Base-by-base conservation (phyloP, 345 rosid genomes). In the Noccaea caerulescens region DNA sequence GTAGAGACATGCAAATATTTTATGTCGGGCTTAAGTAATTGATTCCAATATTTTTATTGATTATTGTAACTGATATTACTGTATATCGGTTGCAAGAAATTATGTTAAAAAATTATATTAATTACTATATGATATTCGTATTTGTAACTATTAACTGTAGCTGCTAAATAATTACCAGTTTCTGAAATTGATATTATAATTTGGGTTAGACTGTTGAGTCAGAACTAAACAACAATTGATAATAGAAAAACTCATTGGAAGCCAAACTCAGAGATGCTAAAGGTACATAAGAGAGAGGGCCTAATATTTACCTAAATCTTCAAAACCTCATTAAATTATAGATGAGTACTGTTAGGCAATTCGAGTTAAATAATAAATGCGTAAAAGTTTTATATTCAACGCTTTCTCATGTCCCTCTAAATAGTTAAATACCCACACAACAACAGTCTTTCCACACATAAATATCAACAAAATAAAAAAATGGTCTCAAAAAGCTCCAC, bases 401-500 rank as follows among this genome's bases (percentile, higher is more conserved):
- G 47, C 69, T 23, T 23, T 62, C 14, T 43, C 14, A 3, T 54
- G 32, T 36, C 20, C 2, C 34, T 72, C 59, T 56, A 73, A n/a
- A n/a, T n/a, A n/a, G n/a, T n/a, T 65, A 73, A 65, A 57, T 56
- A 64, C 59, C 43, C 30, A 57, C 53, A 16, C 6, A 46, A 30
- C 38, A 27, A 6, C 66, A 66, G 18, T 25, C 30, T 27, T 3
- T 56, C 52, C 45, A 57, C 66, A 46, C 43, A 23, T 13, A 9
- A 33, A 72, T 37, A 69, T 37, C 38, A 36, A 65, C n/a, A 53
- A 66, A 46, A 27, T 2, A 27, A n/a, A 3, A 71, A 72, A 51
- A 65, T 73, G 77, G 58, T 56, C 9, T 47, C 77, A 64, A 49
- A 65, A 37, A 57, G 64, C 59, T 47, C 58, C 57, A 57, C 8